phyloP scores from a whole-genome alignment of 139 green algal species.

The Chlorella sp. region DNA sequence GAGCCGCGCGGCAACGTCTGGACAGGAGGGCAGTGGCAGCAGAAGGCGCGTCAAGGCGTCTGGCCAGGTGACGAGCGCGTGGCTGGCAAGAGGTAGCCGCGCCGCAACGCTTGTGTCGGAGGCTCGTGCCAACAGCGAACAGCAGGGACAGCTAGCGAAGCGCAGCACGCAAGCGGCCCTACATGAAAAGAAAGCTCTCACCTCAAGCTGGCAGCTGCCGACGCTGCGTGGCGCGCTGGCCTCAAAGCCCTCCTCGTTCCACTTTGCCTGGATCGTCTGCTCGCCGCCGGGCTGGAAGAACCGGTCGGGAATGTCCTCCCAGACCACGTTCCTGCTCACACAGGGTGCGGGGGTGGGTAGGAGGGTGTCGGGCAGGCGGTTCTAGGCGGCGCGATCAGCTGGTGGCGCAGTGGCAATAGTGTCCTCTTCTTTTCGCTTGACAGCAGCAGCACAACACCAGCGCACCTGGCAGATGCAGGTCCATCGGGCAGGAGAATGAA shows the following conservation, averaged over 20 bases:
- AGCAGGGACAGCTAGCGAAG: too few relatives aligned
- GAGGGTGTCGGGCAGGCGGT: not conserved
- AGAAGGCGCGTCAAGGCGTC: too few relatives aligned
- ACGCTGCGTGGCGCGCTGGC: conserved; percentile 1
- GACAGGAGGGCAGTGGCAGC: too few relatives aligned
- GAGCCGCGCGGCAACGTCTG: too few relatives aligned
- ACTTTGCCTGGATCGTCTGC: conserved; percentile 4
- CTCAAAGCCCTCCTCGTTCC: conserved; percentile 3
- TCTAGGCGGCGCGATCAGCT: not conserved
- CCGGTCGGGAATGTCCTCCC: conserved; percentile 4
- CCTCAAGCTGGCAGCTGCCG: not conserved
- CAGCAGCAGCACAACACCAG: not conserved
- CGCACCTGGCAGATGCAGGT: not conserved
- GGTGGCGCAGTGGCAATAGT: not conserved
- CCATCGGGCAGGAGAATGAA: not conserved
- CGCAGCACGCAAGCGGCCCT: too few relatives aligned
- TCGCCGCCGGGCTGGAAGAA: conserved; percentile 1
- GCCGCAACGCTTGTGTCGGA: too few relatives aligned
- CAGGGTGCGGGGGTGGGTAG: not conserved
- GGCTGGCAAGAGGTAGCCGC: too few relatives aligned
- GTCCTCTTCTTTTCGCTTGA: not conserved
- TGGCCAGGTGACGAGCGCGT: too few relatives aligned
- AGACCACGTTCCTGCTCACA: not conserved
- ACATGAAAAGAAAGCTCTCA: too few relatives aligned
- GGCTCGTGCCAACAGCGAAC: too few relatives aligned